A percentile compares a stretch with the other conserved stretches of the same genome.
These are phyloP conservation scores for Pseudogymnoascus sp. DNA, from an alignment of 2,329 filamentous ascomycete species.

Conservation along the genomic window DNA sequence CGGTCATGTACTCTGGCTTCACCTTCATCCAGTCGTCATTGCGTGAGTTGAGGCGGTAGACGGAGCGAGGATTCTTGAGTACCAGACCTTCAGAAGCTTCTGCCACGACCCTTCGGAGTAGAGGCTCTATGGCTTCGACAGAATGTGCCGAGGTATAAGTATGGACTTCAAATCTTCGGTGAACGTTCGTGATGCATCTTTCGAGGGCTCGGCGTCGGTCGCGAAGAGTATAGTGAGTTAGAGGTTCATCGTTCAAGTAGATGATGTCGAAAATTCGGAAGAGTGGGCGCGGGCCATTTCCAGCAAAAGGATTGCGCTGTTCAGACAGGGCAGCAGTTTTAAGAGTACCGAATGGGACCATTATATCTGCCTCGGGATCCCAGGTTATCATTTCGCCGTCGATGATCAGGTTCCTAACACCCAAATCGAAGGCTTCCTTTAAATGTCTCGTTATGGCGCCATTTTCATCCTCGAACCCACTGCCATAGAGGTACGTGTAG, in stretches of 20 bases:
- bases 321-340: slow-evolving; percentile 83
- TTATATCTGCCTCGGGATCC: slow-evolving; percentile 77
- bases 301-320: slow-evolving; percentile 60
- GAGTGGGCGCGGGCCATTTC: slow-evolving; percentile 58
- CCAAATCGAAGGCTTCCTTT: slow-evolving; percentile 63
- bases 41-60: slow-evolving; percentile 78
- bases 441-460: slow-evolving; percentile 75
- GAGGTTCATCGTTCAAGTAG: slow-evolving; percentile 69
- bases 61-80: slow-evolving; percentile 82
- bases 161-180: slow-evolving; percentile 77
- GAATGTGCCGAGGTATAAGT: slow-evolving; percentile 56
- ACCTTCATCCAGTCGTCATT: slow-evolving; percentile 98
- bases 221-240: slow-evolving; percentile 75
- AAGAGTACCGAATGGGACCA: slow-evolving; percentile 83
- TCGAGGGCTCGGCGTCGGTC: slow-evolving; percentile 72
- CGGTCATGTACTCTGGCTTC: slow-evolving; percentile 96
- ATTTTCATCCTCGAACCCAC: slow-evolving; percentile 62
- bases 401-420: slow-evolving; percentile 78
- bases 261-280: slow-evolving; percentile 88
- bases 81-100: slow-evolving; percentile 86
- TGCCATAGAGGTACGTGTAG: slow-evolving; percentile 89
- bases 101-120: slow-evolving; percentile 73
- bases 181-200: slow-evolving; percentile 58
- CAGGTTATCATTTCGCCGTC: slow-evolving; percentile 99
- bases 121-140: slow-evolving; percentile 66